Evolutionary conservation across 148 eudicot genomes (phyloP).

Genomic region (Rhododendron ovatum): DNA sequence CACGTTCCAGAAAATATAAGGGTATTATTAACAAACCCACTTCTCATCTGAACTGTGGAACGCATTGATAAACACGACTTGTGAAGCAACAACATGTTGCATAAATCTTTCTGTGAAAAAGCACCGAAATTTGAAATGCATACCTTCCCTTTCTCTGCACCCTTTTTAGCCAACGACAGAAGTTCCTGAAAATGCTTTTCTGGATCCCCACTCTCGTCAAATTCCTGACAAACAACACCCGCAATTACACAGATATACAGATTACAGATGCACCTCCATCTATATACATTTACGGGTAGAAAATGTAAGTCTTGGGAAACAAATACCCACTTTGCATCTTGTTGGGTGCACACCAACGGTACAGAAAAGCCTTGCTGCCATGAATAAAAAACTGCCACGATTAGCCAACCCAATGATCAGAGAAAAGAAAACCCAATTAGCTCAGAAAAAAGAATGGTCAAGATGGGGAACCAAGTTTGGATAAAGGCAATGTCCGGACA

Average conservation of each 20-base stretch:
- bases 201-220: constrained; percentile 93
- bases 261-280: not conserved
- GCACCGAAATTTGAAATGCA: not conserved
- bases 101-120: not conserved
- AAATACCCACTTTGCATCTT: constrained; percentile 70
- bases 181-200: constrained; percentile 84
- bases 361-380: constrained; percentile 86
- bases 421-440: not conserved
- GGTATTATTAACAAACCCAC: not conserved
- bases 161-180: constrained; percentile 72
- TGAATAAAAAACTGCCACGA: constrained; percentile 17
- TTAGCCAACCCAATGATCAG: constrained; percentile 11
- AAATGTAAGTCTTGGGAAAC: not conserved
- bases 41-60: not conserved
- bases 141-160: constrained; percentile 95
- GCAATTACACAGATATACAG: not conserved
- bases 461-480: not conserved
- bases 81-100: not conserved
- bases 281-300: not conserved
- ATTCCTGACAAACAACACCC: constrained; percentile 53
- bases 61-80: not conserved
- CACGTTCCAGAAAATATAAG: not conserved
- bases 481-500: constrained; percentile 3
- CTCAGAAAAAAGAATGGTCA: not conserved
- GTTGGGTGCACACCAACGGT: constrained; percentile 99